A percentile compares a stretch with the other conserved stretches of the same genome.
Evolutionary conservation across 2,329 filamentous ascomycete genomes (phyloP).

Genomic region (Hypoxylon sp.): DNA sequence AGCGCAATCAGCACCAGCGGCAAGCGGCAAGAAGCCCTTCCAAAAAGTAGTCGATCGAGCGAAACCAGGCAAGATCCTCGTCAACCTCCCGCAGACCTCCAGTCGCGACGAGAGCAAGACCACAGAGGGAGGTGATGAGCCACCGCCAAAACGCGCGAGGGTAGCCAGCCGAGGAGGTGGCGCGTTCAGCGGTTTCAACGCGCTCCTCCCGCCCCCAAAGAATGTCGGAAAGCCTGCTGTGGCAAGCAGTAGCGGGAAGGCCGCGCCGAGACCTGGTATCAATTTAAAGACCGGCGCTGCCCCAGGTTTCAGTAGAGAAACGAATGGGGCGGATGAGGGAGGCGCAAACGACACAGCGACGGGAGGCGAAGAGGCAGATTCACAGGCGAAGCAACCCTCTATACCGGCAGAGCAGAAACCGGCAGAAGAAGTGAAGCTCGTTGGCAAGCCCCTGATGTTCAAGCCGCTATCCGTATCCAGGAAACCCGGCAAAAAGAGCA

Average conservation of each 20-base stretch:
- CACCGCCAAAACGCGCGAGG: slow-evolving; percentile 79
- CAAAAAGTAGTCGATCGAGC: slow-evolving; percentile 86
- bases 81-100: slow-evolving; percentile 77
- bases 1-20: slow-evolving; percentile 31
- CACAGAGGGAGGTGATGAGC: slow-evolving; percentile 60
- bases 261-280: slow-evolving; percentile 69
- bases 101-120: slow-evolving; percentile 54
- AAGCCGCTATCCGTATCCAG: slow-evolving; percentile 87
- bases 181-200: slow-evolving; percentile 85
- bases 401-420: slow-evolving; percentile 70
- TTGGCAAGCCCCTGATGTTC: slow-evolving; percentile 88
- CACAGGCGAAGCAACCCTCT: slow-evolving; percentile 63
- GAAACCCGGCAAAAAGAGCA: slow-evolving; percentile 79
- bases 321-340: slow-evolving; percentile 52
- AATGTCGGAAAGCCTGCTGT: slow-evolving; percentile 60
- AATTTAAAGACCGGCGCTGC: slow-evolving; percentile 87
- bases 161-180: slow-evolving; percentile 64
- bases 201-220: slow-evolving; percentile 89
- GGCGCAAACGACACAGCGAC: slow-evolving; percentile 48
- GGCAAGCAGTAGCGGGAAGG: slow-evolving; percentile 52
- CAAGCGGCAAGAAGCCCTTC: slow-evolving; percentile 72
- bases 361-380: slow-evolving; percentile 46
- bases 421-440: slow-evolving; percentile 75
- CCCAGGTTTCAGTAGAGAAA: slow-evolving; percentile 81
- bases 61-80: slow-evolving; percentile 86